Base-by-base conservation (phyloP, 805 yeast genomes). In the Saccharomycopsis sp. region DNA sequence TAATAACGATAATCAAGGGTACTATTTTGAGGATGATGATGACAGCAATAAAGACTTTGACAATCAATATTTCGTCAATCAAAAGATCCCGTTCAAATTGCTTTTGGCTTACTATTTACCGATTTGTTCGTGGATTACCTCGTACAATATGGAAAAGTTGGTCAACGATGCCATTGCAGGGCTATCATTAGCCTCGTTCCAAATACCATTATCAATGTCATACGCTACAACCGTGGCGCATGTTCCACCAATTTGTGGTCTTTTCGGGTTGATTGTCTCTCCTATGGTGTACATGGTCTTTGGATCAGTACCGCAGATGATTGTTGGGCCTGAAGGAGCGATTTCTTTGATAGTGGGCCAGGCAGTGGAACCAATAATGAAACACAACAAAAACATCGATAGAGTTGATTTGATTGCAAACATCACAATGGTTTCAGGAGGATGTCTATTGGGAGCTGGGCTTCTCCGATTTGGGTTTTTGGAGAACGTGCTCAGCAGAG, bases 291-390 rank as follows among this genome's bases (percentile, higher is more conserved):
- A 91, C 67, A 78, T 89, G 4, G 60, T 90, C 2, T 75, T 90
- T 59, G 97, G 97, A 0, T 81, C 94, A 0, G 95, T 90, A 1
- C 97, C 97, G 0, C 85, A 85, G 59, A 82, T 91, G 86, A 83
- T 90, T 46, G 95, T 91, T 18, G 97, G 97, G 0, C 97, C 97
- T 0, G 95, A 91, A 69, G 91, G 92, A 18, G 91, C 96, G 0
- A 83, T 89, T 7, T 88, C 95, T 0, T 74, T 91, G 64, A 83
- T 91, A 14, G 83, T 87, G 24, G 97, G 97, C 1, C 92, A 87
- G 64, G 82, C 86, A 0, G 81, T 89, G 8, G 87, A 85, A 59
- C 80, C 77, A n/a, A 68, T 77, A 51, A 64, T 77, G 23, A 76
- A 73, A 21, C 82, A 73, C 63, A 72, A 73, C 60, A 72, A 64